These are phyloP conservation scores for Pseudotulostoma volvatum DNA, from an alignment of 495 filamentous ascomycete species.

Conservation along the genomic window DNA sequence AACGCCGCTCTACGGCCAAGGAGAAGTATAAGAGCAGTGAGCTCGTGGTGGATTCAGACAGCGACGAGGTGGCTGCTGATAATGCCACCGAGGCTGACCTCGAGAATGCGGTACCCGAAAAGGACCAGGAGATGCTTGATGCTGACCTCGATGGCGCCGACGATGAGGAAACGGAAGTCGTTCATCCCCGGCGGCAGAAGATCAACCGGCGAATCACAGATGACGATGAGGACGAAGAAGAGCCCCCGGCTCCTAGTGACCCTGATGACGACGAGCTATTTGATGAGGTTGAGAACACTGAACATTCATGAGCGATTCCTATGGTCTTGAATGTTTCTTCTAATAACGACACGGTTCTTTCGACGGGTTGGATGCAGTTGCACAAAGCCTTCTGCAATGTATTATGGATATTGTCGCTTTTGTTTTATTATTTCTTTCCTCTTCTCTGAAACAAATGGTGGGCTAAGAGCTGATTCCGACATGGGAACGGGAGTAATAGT, in stretches of 20 bases:
- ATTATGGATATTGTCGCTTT: too few species aligned
- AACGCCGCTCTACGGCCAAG: conserved; percentile 39
- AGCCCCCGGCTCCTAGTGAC: neutral
- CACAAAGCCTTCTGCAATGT: too few species aligned
- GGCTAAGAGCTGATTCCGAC: too few species aligned
- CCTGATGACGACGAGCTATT: neutral
- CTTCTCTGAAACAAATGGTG: too few species aligned
- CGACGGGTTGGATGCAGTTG: too few species aligned
- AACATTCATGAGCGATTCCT: too few species aligned
- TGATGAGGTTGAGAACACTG: too few species aligned
- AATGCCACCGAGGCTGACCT: neutral
- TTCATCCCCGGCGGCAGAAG: conserved; percentile 1
- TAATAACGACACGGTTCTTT: too few species aligned
- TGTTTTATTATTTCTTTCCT: too few species aligned
- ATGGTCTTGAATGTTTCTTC: too few species aligned
- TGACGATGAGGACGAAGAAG: neutral
- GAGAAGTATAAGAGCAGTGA: conserved; percentile 71
- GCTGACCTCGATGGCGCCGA: neutral
- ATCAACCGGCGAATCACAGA: conserved; percentile 4
- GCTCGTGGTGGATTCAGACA: conserved; percentile 60
- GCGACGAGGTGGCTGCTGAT: conserved; percentile 29
- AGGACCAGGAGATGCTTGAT: neutral
- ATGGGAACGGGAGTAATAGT: too few species aligned
- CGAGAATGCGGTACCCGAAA: neutral
- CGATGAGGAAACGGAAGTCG: neutral